These are phyloP conservation scores for Gaeumannomyces tritici DNA, from an alignment of 2,329 filamentous ascomycete species.

Conservation along the genomic window DNA sequence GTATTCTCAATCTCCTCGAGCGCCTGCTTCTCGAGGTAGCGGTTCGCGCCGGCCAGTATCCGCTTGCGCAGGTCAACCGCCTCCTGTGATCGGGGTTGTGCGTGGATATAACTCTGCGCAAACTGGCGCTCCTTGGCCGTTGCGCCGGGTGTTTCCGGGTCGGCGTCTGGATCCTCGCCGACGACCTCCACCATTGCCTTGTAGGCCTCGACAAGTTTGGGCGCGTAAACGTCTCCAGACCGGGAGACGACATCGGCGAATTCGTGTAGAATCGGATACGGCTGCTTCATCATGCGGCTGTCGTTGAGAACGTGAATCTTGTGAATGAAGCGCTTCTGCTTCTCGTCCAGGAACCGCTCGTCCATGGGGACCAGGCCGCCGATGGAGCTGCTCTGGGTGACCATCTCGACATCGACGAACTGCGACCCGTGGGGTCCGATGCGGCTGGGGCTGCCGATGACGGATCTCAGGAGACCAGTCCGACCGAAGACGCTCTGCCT, in stretches of 20 bases:
- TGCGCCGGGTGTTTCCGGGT: constrained; percentile 46
- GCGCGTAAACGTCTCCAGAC: constrained; percentile 60
- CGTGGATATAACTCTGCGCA: constrained; percentile 67
- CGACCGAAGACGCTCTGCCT: constrained; percentile 47
- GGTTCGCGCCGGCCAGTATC: constrained; percentile 71
- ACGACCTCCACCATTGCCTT: constrained; percentile 71
- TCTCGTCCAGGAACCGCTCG: constrained; percentile 70
- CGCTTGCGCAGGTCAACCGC: constrained; percentile 63
- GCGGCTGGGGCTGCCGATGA: constrained; percentile 71
- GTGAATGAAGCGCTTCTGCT: constrained; percentile 71
- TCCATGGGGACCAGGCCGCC: constrained; percentile 48
- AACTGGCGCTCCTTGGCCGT: constrained; percentile 69
- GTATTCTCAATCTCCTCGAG: constrained; percentile 66
- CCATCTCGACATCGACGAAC: constrained; percentile 60
- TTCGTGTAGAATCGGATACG: constrained; percentile 66
- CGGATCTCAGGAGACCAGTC: constrained; percentile 68
- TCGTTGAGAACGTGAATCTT: constrained; percentile 73
- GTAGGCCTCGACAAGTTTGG: constrained; percentile 74
- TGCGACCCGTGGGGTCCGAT: constrained; percentile 54
- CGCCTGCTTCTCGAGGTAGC: constrained; percentile 74
- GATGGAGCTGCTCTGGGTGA: constrained; percentile 36
- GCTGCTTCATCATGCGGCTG: constrained; percentile 52
- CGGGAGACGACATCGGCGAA: constrained; percentile 66
- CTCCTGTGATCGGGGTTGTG: constrained; percentile 53
- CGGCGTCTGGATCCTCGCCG: constrained; percentile 55